Conservation (phyloP, 192 early-diverging fungal species). For the Globomyces pollinis-pini region DNA sequence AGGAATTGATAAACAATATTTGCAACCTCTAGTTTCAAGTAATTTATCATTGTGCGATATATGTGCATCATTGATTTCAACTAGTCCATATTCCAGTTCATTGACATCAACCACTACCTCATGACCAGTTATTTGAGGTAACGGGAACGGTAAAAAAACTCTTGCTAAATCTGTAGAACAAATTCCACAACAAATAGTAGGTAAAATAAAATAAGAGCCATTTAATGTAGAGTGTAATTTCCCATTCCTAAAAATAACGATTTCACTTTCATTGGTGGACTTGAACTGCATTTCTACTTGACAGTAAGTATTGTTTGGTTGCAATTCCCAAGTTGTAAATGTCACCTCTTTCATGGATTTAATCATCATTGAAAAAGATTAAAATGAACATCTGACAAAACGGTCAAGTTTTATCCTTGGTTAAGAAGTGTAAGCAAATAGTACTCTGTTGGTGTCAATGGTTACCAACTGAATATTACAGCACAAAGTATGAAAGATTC, state of each 20-base stretch:
- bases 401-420: too few relatives aligned
- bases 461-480: too few relatives aligned
- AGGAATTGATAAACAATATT: neutral
- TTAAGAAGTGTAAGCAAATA: too few relatives aligned
- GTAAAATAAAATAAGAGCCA: neutral
- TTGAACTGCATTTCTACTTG: too few relatives aligned
- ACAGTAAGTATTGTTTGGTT: too few relatives aligned
- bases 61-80: slow-evolving; percentile 19
- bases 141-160: slow-evolving; percentile 12
- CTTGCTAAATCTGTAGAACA: slow-evolving; percentile 16
- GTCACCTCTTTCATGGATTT: too few relatives aligned
- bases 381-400: too few relatives aligned
- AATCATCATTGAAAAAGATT: too few relatives aligned
- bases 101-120: slow-evolving; percentile 9
- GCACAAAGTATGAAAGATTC: too few relatives aligned
- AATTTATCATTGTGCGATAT: neutral
- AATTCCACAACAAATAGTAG: slow-evolving; percentile 6
- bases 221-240: neutral
- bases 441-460: too few relatives aligned
- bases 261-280: neutral
- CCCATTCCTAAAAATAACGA: neutral
- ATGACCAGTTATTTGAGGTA: slow-evolving; percentile 18
- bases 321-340: too few relatives aligned
- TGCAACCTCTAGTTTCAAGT: neutral
- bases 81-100: neutral